phyloP scores from a whole-genome alignment of 2,329 filamentous ascomycete species.

The Tetracladium maxilliforme region DNA sequence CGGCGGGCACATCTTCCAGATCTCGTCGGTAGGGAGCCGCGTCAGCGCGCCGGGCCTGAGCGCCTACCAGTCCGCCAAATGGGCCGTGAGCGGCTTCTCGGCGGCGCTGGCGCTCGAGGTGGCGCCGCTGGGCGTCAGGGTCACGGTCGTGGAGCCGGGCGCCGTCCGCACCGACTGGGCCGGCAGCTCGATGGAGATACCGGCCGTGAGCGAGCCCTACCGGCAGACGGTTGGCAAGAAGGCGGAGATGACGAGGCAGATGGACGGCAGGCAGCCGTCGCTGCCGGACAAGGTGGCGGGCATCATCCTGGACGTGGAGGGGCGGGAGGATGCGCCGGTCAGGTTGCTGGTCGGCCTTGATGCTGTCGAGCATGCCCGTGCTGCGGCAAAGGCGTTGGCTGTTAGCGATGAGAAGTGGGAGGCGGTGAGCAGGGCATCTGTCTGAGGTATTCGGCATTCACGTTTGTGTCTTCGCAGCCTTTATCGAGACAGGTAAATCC shows the following conservation, averaged over 20 bases:
- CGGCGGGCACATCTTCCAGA: slow-evolving; percentile 22
- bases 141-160: slow-evolving; percentile 23
- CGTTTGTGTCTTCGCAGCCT: too few species aligned
- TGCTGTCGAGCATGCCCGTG: slow-evolving; percentile 10
- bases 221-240: slow-evolving; percentile 19
- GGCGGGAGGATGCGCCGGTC: slow-evolving; percentile 14
- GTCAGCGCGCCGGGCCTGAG: slow-evolving; percentile 16
- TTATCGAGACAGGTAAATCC: too few species aligned
- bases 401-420: slow-evolving; percentile 16
- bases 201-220: slow-evolving; percentile 18
- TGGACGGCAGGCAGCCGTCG: slow-evolving; percentile 21
- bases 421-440: slow-evolving; percentile 2
- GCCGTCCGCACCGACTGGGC: slow-evolving; percentile 24
- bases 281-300: slow-evolving; percentile 12
- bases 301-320: slow-evolving; percentile 12
- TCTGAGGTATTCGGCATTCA: too few species aligned
- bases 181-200: slow-evolving; percentile 11
- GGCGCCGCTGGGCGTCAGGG: slow-evolving; percentile 17
- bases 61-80: slow-evolving; percentile 23
- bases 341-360: slow-evolving; percentile 16
- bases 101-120: slow-evolving; percentile 20
- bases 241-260: slow-evolving; percentile 11
- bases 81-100: slow-evolving; percentile 21
- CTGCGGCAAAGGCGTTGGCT: slow-evolving; percentile 8
- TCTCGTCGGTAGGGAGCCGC: slow-evolving; percentile 22